Percentiles rank a stretch among this genome's conserved stretches.
phyloP scores from a whole-genome alignment of 306 rosid genomes.

The Trichosanthes cucumerina region DNA sequence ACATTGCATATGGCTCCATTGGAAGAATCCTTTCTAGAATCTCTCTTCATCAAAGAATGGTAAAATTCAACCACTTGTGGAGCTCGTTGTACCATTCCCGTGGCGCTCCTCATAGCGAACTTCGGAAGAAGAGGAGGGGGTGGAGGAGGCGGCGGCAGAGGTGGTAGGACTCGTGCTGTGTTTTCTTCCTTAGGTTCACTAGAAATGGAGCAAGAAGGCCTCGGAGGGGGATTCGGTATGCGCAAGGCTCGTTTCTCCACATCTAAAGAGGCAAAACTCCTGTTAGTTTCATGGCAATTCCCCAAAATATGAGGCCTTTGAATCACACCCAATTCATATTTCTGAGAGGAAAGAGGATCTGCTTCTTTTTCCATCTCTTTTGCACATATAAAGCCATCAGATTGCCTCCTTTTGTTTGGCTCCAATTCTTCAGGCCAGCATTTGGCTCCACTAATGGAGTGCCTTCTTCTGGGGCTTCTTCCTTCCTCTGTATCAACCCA shows the following conservation, averaged over 20 bases:
- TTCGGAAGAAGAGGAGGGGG: conserved; percentile 73
- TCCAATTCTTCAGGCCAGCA: conserved; percentile 49
- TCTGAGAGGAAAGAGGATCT: conserved; percentile 35
- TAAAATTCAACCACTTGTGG: conserved; percentile 96
- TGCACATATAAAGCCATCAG: conserved; percentile 55
- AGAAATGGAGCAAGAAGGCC: conserved; percentile 62
- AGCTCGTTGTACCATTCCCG: conserved; percentile 63
- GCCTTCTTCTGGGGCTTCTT: conserved; percentile 76
- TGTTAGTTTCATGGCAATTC: conserved; percentile 42
- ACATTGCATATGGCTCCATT: conserved; percentile 64
- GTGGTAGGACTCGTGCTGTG: conserved; percentile 38
- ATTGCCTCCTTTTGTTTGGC: conserved; percentile 64
- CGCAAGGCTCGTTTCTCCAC: conserved; percentile 82
- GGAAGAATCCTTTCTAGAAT: conserved; percentile 78
- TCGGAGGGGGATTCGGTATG: conserved; percentile 91
- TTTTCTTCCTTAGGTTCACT: conserved; percentile 37
- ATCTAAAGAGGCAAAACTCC: conserved; percentile 46
- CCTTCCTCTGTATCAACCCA: conserved; percentile 53
- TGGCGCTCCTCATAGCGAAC: conserved; percentile 35
- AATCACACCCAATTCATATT: conserved; percentile 40
- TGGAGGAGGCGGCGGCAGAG: conserved; percentile 82
- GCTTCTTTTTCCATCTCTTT: conserved; percentile 50
- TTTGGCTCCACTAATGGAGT: conserved; percentile 83
- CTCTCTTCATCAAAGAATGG: conserved; percentile 97
- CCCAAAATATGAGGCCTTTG: conserved; percentile 25